phyloP scores from a whole-genome alignment of 1,284 basidiomycete species.

The Exsudoporus floridanus region DNA sequence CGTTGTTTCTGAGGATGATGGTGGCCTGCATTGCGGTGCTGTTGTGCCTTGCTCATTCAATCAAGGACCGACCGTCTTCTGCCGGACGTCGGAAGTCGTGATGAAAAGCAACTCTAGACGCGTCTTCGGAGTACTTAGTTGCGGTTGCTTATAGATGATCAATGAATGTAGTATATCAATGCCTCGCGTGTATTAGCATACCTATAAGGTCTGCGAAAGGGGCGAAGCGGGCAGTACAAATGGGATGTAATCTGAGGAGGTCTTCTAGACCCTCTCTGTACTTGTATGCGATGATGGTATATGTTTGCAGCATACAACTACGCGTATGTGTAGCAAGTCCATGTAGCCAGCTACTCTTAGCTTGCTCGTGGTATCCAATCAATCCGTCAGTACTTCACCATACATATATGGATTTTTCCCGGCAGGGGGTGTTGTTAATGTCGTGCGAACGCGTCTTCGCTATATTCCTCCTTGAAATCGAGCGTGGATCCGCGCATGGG shows the following conservation, averaged over 20 bases:
- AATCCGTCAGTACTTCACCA: background rate
- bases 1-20: conserved; percentile 9
- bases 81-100: background rate
- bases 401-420: background rate
- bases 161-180: background rate
- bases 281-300: conserved; percentile 3
- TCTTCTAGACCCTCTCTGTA: background rate
- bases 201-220: too few species aligned
- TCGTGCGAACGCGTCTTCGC: conserved; percentile 16
- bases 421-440: conserved; percentile 2
- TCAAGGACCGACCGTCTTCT: background rate
- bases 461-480: conserved; percentile 19
- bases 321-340: conserved; percentile 20
- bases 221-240: conserved; percentile 5
- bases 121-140: background rate
- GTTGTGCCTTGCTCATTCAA: conserved; percentile 9
- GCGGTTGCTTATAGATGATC: background rate
- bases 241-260: background rate
- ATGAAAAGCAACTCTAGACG: background rate
- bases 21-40: background rate
- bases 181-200: background rate
- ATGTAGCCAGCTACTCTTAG: conserved; percentile 34
- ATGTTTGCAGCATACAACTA: conserved; percentile 2
- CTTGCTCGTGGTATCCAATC: conserved; percentile 20
- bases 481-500: conserved; percentile 23